These are phyloP conservation scores for Mrakia frigida DNA, from an alignment of 768 basidiomycete genomes.

Conservation along the genomic window DNA sequence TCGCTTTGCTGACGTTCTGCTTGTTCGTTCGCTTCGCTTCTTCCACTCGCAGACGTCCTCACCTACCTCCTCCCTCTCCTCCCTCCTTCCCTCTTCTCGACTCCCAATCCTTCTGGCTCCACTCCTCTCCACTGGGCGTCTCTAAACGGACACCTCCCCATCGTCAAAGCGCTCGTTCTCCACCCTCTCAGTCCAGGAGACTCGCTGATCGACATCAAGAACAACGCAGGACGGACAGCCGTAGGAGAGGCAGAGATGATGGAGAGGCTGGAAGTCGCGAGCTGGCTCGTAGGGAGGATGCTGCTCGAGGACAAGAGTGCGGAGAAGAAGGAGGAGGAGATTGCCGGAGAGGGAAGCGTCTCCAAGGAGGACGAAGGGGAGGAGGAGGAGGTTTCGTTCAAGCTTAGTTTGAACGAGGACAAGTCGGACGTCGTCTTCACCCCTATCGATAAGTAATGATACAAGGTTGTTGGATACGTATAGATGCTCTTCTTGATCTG, in stretches of 20 bases:
- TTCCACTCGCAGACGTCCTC: constrained; percentile 61
- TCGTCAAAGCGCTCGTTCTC: constrained; percentile 39
- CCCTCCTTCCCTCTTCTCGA: constrained; percentile 53
- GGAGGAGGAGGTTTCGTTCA: constrained; percentile 29
- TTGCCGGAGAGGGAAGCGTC: constrained; percentile 37
- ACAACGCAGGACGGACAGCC: constrained; percentile 65
- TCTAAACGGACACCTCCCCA: constrained; percentile 66
- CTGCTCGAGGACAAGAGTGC: constrained; percentile 46
- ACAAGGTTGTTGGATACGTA: background rate
- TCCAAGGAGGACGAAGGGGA: constrained; percentile 32
- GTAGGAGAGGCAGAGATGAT: constrained; percentile 73
- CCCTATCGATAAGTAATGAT: background rate
- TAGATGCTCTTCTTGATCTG: too few species aligned
- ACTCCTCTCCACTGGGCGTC: constrained; percentile 90
- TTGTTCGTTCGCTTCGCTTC: background rate
- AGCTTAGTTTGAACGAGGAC: constrained; percentile 23
- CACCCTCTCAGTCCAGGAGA: constrained; percentile 54
- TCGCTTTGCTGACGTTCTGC: background rate
- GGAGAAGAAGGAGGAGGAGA: constrained; percentile 42
- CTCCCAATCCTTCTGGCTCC: constrained; percentile 66
- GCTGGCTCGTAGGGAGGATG: constrained; percentile 78
- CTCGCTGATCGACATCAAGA: constrained; percentile 70
- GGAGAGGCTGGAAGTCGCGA: constrained; percentile 77
- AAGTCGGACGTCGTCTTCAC: background rate
- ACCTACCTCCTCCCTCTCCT: constrained; percentile 64